These are phyloP conservation scores for Thermoascus crustaceus DNA, from an alignment of 2,329 filamentous ascomycete species.

Conservation along the genomic window DNA sequence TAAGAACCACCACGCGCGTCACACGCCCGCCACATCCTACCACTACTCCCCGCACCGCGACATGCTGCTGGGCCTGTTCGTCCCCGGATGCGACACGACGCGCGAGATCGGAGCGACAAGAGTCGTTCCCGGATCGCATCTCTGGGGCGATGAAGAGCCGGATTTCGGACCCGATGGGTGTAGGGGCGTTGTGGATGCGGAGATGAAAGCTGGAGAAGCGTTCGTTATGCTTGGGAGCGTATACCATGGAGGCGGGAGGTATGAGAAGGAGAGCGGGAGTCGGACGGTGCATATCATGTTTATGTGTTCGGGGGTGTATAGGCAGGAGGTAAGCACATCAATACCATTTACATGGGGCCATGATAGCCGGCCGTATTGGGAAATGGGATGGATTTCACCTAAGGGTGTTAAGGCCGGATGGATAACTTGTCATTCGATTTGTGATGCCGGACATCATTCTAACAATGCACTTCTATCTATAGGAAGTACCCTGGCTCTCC, in stretches of 20 bases:
- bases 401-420: no score
- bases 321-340: constrained; percentile 21
- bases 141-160: constrained; percentile 32
- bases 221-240: constrained; percentile 33
- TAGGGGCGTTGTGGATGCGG: constrained; percentile 22
- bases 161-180: constrained; percentile 23
- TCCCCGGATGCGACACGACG: constrained; percentile 28
- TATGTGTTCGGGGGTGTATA: constrained; percentile 30
- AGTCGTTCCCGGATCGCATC: constrained; percentile 30
- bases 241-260: constrained; percentile 30
- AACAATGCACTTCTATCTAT: background rate
- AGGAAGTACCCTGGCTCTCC: constrained; percentile 28
- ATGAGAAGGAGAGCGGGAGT: constrained; percentile 19
- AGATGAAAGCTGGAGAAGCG: constrained; percentile 29
- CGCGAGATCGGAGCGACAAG: constrained; percentile 31
- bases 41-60: constrained; percentile 20
- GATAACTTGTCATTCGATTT: no score
- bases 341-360: background rate
- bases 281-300: constrained; percentile 35
- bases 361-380: background rate
- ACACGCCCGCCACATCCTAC: constrained; percentile 17
- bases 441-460: no score
- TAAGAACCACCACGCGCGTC: constrained; percentile 32
- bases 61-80: constrained; percentile 29
- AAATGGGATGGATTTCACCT: no score